Evolutionary conservation across 257 asterid species (phyloP).

Genomic region (Rehmannia glutinosa): DNA sequence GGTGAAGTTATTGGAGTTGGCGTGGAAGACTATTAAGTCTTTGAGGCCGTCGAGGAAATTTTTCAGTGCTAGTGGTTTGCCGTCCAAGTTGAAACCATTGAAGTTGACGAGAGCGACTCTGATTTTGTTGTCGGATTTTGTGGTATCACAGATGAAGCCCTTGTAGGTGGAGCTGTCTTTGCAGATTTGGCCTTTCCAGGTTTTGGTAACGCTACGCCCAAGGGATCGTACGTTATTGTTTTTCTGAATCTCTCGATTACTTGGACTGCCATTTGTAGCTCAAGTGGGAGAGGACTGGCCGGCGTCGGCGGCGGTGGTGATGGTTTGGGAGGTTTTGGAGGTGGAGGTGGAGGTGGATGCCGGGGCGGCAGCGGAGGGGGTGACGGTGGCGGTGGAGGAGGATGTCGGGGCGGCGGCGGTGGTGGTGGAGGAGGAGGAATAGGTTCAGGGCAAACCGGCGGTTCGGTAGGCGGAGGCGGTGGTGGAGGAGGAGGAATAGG

Average conservation of each 20-base stretch:
- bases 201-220: background rate
- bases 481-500: conserved; percentile 16
- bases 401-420: too few relatives aligned
- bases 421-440: background rate
- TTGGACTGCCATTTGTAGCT: conserved; percentile 16
- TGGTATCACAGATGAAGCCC: conserved; percentile 51
- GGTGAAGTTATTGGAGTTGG: conserved; percentile 48
- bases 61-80: background rate
- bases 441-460: conserved; percentile 19
- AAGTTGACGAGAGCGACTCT: conserved; percentile 43
- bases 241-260: conserved; percentile 28
- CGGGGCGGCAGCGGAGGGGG: background rate
- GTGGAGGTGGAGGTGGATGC: background rate
- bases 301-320: background rate
- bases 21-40: conserved; percentile 45
- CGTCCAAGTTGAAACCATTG: conserved; percentile 23
- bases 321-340: background rate
- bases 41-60: conserved; percentile 25
- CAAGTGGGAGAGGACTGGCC: conserved; percentile 1
- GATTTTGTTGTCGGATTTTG: conserved; percentile 1
- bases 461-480: background rate
- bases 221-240: conserved; percentile 26
- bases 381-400: background rate
- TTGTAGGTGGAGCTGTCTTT: conserved; percentile 25
- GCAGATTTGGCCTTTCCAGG: conserved; percentile 58